These are phyloP conservation scores for Blastomyces silverae DNA, from an alignment of 2,329 filamentous ascomycete species.

Conservation along the genomic window DNA sequence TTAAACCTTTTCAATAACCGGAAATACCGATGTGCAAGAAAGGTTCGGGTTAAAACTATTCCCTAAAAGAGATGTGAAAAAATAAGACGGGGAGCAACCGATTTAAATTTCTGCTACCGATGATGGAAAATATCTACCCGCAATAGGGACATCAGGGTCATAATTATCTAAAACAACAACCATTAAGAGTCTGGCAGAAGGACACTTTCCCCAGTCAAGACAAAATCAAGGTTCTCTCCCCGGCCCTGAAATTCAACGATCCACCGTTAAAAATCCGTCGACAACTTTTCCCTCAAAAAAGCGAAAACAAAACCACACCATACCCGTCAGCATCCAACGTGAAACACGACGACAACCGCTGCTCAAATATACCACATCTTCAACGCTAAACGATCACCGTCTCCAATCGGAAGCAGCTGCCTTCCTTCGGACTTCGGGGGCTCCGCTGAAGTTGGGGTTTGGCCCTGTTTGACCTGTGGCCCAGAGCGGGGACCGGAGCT, in stretches of 20 bases:
- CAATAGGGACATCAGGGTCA: neutral
- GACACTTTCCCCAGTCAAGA: neutral
- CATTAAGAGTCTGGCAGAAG: neutral
- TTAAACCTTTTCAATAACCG: too few species aligned
- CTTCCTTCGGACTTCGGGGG: slow-evolving; percentile 28
- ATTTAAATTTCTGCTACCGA: slow-evolving; percentile 10
- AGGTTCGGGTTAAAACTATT: too few species aligned
- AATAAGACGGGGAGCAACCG: neutral
- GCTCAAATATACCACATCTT: slow-evolving; percentile 40
- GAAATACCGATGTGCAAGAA: too few species aligned
- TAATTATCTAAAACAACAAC: neutral
- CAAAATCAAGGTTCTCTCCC: neutral
- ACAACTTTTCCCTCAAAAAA: neutral
- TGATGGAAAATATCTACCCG: slow-evolving; percentile 7
- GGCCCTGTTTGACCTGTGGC: slow-evolving; percentile 31
- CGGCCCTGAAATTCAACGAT: neutral
- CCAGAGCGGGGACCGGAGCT: slow-evolving; percentile 39
- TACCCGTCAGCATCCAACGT: neutral
- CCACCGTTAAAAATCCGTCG: neutral
- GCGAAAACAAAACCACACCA: neutral
- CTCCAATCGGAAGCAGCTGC: slow-evolving; percentile 32
- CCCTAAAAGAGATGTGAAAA: too few species aligned
- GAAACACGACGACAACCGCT: neutral
- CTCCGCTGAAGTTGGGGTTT: slow-evolving; percentile 26
- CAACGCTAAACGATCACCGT: slow-evolving; percentile 29